Evolutionary conservation across 768 basidiomycete species (phyloP), one percentile per base, ranked within the genome.

Genomic region (Termitomyces sp.): DNA sequence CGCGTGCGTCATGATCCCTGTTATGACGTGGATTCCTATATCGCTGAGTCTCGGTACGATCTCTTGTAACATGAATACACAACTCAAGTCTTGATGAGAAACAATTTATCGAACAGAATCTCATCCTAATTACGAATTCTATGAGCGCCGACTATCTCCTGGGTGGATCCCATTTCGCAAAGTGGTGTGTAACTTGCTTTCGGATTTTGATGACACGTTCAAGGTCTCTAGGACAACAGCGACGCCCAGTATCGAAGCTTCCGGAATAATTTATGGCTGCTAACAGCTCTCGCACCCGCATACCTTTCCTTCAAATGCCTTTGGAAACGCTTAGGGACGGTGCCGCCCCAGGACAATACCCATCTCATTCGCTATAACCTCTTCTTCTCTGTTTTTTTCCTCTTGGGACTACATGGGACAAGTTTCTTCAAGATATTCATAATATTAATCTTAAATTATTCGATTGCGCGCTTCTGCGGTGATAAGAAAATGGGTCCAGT

Each of bases 241-340:
- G 97, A 98, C 65, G 74, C 79, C 0, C 97, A 98, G 74, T 98
- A 94, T 67, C 88, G 88, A 25, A 80, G 85, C 3, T 97, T 99
- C 70, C 83, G 97, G 39, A 77, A 80, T 63, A 91, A 94, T 67
- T 67, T 98, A 45, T 82, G 86, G 5, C 69, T 85, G 5, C 79
- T 98, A 4, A 64, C 77, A 17, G 60, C 71, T 32, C 73, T 75
- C 12, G 75, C 77, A 16, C 56, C 72, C 27, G 63, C 77, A n/a
- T 89, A 88, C 67, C 72, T 94, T 19, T 59, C 70, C 23, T 60
- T 82, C 50, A 87, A 88, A 64, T 73, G 68, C 25, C 28, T 82
- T n/a, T 83, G 82, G 60, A 73, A 69, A 57, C 72, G 68, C 53
- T 21, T 65, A 59, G 55, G 56, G 34, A 42, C 60, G 58, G 65